Conservation (phyloP, 208 protist species). For the Leishmania amazonensis region DNA sequence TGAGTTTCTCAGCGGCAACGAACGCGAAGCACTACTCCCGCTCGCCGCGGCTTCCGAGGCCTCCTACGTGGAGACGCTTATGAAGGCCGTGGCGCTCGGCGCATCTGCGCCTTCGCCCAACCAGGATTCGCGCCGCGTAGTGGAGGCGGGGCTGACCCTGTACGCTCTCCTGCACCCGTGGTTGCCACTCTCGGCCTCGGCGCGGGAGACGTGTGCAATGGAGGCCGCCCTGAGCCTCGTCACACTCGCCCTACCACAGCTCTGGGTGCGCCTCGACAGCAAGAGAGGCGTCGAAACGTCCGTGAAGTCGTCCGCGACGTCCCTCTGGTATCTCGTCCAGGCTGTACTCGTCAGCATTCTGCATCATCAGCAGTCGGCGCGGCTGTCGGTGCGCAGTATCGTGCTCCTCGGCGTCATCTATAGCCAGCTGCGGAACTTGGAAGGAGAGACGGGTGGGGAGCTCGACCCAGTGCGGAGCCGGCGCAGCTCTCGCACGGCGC, state of each 20-base stretch:
- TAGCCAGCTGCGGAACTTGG: neutral
- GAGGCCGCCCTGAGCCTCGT: slow-evolving; percentile 11
- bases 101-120: neutral
- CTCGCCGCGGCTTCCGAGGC: neutral
- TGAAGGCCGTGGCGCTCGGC: neutral
- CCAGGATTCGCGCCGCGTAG: neutral
- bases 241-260: neutral
- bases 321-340: neutral
- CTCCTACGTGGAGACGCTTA: neutral
- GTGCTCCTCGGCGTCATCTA: slow-evolving; percentile 17
- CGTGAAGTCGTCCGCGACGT: neutral
- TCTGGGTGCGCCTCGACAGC: neutral
- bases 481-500: neutral
- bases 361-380: slow-evolving; percentile 10
- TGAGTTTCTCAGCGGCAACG: neutral
- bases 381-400: slow-evolving; percentile 8
- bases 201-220: neutral
- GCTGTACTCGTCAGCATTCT: slow-evolving; percentile 1
- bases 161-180: slow-evolving; percentile 18
- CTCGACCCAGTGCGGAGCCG: neutral
- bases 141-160: slow-evolving; percentile 11
- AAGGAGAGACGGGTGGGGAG: too few relatives aligned
- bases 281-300: too few relatives aligned
- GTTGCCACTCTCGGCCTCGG: neutral
- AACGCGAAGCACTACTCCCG: neutral